A percentile compares a stretch with the other conserved stretches of the same genome.
Evolutionary conservation across 2,329 filamentous ascomycete genomes (phyloP).

Genomic region (Cladosporium sp.): DNA sequence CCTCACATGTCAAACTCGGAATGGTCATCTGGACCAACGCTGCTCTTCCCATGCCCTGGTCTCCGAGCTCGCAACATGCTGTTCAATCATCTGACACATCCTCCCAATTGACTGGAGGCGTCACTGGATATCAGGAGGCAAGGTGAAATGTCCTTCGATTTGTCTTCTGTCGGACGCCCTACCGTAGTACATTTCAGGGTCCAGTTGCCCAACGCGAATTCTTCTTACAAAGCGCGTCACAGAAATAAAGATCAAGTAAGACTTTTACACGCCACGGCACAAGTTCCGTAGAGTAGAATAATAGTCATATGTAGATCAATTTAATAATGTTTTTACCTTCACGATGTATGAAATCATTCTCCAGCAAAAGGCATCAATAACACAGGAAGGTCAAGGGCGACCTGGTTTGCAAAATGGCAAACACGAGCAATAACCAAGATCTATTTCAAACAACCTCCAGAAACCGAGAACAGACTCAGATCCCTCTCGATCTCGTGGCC

Average conservation of each 20-base stretch:
- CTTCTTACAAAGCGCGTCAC: slow-evolving; percentile 5
- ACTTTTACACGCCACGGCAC: slow-evolving; percentile 7
- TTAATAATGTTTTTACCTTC: too few species aligned
- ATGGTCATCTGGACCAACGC: too few species aligned
- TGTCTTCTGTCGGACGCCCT: not conserved
- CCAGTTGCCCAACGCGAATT: not conserved
- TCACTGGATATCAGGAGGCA: not conserved
- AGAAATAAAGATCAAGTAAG: not conserved
- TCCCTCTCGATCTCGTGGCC: not conserved
- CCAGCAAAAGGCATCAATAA: not conserved
- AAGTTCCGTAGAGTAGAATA: not conserved
- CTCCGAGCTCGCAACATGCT: too few species aligned
- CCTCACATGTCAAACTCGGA: too few species aligned
- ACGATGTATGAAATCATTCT: too few species aligned
- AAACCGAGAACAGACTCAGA: not conserved
- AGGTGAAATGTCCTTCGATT: not conserved
- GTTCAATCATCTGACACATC: not conserved
- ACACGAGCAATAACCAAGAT: not conserved
- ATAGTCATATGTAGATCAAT: not conserved
- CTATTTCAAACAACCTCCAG: not conserved
- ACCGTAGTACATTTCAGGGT: slow-evolving; percentile 4
- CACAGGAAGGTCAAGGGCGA: not conserved
- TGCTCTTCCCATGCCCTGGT: too few species aligned
- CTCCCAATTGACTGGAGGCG: too few species aligned
- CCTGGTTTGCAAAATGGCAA: not conserved